A percentile compares a stretch with the other conserved stretches of the same genome.
phyloP scores from a whole-genome alignment of 2,329 filamentous ascomycete genomes.

The Zarea fungicola region DNA sequence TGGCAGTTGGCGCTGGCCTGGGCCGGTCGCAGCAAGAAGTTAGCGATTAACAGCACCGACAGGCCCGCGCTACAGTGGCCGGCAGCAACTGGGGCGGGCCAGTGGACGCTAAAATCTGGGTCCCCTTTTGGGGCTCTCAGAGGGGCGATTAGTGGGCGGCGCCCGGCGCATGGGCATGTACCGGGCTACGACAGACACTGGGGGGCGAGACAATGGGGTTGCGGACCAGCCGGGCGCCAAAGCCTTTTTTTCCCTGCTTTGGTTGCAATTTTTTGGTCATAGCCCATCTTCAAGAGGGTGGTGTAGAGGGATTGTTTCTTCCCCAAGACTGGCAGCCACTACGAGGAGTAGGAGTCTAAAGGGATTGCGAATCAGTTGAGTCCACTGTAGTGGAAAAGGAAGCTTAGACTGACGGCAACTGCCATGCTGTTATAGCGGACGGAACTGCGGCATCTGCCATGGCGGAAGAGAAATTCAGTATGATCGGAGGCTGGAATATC shows the following conservation, averaged over 20 bases:
- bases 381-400: too few relatives aligned
- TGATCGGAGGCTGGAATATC: background rate
- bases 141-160: constrained; percentile 9
- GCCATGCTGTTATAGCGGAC: too few relatives aligned
- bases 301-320: too few relatives aligned
- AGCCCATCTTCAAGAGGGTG: too few relatives aligned
- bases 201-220: background rate
- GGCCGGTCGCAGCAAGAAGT: background rate
- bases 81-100: background rate
- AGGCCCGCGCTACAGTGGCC: background rate
- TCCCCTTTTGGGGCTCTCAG: background rate
- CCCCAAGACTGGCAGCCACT: too few relatives aligned
- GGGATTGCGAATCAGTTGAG: too few relatives aligned
- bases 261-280: too few relatives aligned
- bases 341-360: too few relatives aligned
- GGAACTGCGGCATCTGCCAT: background rate
- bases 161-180: constrained; percentile 2
- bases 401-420: too few relatives aligned
- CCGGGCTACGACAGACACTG: background rate
- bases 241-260: background rate
- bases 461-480: background rate
- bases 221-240: constrained; percentile 1
- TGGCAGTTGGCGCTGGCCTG: background rate
- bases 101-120: constrained; percentile 8
- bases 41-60: background rate